phyloP scores from a whole-genome alignment of 1,139 yeast genomes.

The Pichia sp. region DNA sequence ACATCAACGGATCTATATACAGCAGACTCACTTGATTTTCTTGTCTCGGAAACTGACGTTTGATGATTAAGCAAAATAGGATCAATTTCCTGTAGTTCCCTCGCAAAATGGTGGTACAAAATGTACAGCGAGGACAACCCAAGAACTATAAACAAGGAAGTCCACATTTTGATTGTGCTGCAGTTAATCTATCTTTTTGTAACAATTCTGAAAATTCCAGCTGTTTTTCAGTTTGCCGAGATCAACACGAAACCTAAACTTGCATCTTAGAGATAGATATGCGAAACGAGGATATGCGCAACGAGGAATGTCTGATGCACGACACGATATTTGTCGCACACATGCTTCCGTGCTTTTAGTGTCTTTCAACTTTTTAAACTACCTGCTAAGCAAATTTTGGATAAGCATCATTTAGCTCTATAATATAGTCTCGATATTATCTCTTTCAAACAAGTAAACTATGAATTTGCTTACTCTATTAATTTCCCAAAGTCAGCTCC shows the following conservation, averaged over 20 bases:
- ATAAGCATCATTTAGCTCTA: too few relatives aligned
- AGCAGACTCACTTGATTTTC: slow-evolving; percentile 58
- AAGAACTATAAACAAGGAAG: not conserved
- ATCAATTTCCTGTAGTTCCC: slow-evolving; percentile 46
- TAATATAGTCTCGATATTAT: too few relatives aligned
- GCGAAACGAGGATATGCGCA: not conserved
- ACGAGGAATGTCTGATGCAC: not conserved
- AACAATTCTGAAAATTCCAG: too few relatives aligned
- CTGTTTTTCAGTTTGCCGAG: too few relatives aligned
- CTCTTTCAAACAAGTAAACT: too few relatives aligned
- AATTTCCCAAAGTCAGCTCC: too few relatives aligned
- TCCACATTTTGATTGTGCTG: not conserved
- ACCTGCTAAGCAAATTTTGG: too few relatives aligned
- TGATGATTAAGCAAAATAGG: slow-evolving; percentile 58
- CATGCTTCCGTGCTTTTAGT: too few relatives aligned
- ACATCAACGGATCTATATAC: slow-evolving; percentile 60
- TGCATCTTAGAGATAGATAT: not conserved
- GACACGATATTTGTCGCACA: not conserved
- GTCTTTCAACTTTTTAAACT: too few relatives aligned
- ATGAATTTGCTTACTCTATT: too few relatives aligned
- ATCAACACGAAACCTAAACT: too few relatives aligned
- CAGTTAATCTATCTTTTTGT: too few relatives aligned
- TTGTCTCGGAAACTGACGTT: slow-evolving; percentile 51
- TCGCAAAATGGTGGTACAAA: slow-evolving; percentile 13
- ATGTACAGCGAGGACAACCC: not conserved